Conservation (phyloP, 192 early-diverging fungal genomes). For the Umbelopsis ramanniana region DNA sequence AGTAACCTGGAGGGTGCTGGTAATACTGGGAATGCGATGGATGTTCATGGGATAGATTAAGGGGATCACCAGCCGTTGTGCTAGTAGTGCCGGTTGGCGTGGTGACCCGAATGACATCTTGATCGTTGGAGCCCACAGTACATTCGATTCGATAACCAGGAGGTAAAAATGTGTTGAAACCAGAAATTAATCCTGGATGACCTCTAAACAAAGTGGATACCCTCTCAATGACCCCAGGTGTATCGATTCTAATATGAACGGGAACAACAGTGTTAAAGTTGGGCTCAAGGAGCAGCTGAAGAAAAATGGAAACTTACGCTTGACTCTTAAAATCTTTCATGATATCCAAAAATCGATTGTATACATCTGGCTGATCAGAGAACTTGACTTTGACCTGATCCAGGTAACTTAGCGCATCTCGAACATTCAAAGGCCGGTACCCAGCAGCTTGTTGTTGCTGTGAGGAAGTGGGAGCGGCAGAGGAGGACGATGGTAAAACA, state of each 20-base stretch:
- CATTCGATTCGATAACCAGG: constrained; percentile 95
- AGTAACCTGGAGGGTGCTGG: constrained; percentile 38
- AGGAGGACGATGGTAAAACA: constrained; percentile 27
- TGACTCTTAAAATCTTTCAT: constrained; percentile 99
- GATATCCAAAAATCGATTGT: constrained; percentile 97
- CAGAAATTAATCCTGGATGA: constrained; percentile 86
- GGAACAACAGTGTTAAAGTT: not conserved
- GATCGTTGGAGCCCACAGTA: constrained; percentile 73
- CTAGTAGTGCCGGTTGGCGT: constrained; percentile 74
- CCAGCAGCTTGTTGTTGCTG: constrained; percentile 27
- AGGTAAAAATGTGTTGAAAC: constrained; percentile 98
- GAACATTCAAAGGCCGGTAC: constrained; percentile 78
- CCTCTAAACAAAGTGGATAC: constrained; percentile 92
- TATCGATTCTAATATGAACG: constrained; percentile 55
- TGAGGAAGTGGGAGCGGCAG: constrained; percentile 23
- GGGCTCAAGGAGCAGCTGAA: not conserved
- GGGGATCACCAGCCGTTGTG: constrained; percentile 36
- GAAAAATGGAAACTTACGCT: constrained; percentile 53
- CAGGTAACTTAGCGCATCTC: constrained; percentile 94
- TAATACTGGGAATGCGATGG: constrained; percentile 27
- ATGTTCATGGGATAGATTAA: constrained; percentile 17
- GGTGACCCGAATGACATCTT: constrained; percentile 77
- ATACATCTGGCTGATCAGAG: constrained; percentile 89
- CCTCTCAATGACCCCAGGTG: constrained; percentile 96
- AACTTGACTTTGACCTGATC: constrained; percentile 96